These are phyloP conservation scores for Metschnikowia kofuensis DNA, from an alignment of 805 yeast genomes.

Conservation along the genomic window DNA sequence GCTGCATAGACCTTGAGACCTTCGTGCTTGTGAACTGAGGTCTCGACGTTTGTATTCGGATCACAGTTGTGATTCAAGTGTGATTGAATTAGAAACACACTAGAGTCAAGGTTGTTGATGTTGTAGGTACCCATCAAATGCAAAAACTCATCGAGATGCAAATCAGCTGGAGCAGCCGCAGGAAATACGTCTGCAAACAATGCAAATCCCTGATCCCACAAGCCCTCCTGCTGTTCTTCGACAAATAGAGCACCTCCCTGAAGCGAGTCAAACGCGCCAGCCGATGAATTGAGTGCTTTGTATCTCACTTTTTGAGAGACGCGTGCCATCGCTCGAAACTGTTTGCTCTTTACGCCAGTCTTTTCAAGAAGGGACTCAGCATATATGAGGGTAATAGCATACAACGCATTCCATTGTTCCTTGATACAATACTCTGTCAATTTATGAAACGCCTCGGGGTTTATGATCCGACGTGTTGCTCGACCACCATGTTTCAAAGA, in stretches of 20 bases:
- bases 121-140: constrained; percentile 68
- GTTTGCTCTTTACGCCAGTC: constrained; percentile 36
- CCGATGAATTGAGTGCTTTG: constrained; percentile 54
- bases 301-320: constrained; percentile 66
- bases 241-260: constrained; percentile 54
- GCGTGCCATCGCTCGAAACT: constrained; percentile 62
- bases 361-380: constrained; percentile 46
- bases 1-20: constrained; percentile 57
- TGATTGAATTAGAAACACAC: constrained; percentile 59
- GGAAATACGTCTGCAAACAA: constrained; percentile 52
- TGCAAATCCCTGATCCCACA: constrained; percentile 60
- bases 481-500: constrained; percentile 53
- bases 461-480: constrained; percentile 35
- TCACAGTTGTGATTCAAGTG: constrained; percentile 76
- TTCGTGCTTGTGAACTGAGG: constrained; percentile 39
- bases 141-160: constrained; percentile 53
- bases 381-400: constrained; percentile 57
- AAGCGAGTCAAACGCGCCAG: constrained; percentile 50
- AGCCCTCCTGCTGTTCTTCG: constrained; percentile 51
- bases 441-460: constrained; percentile 48
- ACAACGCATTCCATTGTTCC: constrained; percentile 67
- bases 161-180: constrained; percentile 22
- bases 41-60: constrained; percentile 60
- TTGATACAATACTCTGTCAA: constrained; percentile 61
- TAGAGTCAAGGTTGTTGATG: constrained; percentile 67